phyloP scores from a whole-genome alignment of 2,329 filamentous ascomycete genomes.

The Apiospora rasikravindrae region DNA sequence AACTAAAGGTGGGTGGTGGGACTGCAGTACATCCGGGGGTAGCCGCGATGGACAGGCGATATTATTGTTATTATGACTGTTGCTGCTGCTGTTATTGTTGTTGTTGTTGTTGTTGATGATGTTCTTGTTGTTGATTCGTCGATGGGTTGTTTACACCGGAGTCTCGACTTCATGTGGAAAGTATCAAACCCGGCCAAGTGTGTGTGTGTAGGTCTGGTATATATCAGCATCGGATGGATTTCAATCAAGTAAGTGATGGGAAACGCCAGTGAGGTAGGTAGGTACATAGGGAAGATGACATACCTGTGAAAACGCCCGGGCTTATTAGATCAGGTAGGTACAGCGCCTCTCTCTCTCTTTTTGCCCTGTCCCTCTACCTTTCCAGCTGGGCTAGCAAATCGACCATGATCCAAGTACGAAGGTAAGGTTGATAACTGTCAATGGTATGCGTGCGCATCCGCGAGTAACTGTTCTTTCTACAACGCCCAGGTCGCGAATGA shows the following conservation, averaged over 20 bases:
- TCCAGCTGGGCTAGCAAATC: neutral
- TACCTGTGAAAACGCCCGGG: no score
- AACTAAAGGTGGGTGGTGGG: neutral
- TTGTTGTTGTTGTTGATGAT: neutral
- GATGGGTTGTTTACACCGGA: slow-evolving; percentile 1
- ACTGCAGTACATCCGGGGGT: neutral
- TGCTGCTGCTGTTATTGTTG: neutral
- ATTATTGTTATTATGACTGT: neutral
- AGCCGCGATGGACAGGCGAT: neutral
- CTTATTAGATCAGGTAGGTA: no score
- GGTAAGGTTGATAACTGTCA: no score
- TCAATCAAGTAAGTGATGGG: neutral
- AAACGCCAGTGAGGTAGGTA: neutral
- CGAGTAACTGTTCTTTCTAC: neutral
- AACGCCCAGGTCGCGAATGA: neutral
- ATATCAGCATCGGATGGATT: neutral
- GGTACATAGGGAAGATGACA: no score
- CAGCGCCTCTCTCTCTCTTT: neutral
- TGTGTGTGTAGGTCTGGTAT: neutral
- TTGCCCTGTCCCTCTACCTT: no score
- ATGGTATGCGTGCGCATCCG: no score
- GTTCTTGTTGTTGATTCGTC: neutral
- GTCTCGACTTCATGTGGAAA: neutral
- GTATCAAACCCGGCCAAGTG: neutral
- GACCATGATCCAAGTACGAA: no score